Percentiles rank a stretch among this genome's conserved stretches.
Conservation (phyloP, 805 yeast genomes). For the Monosporozyma servazzii region DNA sequence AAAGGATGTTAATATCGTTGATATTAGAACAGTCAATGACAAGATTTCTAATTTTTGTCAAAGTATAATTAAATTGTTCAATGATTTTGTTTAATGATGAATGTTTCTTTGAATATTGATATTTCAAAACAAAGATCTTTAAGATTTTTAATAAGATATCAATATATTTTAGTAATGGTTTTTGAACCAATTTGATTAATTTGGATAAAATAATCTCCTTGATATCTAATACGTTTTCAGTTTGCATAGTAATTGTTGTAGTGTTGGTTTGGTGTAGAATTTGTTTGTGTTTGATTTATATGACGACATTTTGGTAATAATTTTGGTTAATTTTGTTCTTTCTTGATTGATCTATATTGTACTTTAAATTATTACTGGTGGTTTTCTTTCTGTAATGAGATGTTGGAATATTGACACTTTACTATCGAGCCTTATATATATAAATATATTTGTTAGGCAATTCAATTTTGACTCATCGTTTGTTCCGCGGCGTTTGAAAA, state of each 20-base stretch:
- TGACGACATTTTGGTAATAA: background rate
- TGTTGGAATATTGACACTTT: no score
- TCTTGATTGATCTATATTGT: background rate
- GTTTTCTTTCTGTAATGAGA: no score
- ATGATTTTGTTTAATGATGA: background rate
- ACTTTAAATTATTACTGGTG: background rate
- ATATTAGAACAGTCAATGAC: background rate
- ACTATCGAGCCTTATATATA: no score
- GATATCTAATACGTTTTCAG: background rate
- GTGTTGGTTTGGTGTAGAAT: background rate
- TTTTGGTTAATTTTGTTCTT: background rate
- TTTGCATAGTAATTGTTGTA: background rate
- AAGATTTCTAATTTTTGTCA: background rate
- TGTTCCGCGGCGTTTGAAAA: no score
- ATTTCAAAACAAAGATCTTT: background rate
- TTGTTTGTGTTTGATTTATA: background rate
- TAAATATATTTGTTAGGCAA: no score
- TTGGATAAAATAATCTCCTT: background rate
- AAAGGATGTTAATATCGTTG: background rate
- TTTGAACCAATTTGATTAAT: background rate
- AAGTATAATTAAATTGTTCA: background rate
- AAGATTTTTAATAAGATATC: conserved; percentile 13
- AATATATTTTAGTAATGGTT: conserved; percentile 20
- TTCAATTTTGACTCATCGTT: no score
- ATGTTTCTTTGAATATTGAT: background rate